phyloP scores from a whole-genome alignment of 768 basidiomycete species.

The Melanogaster broomeanus region DNA sequence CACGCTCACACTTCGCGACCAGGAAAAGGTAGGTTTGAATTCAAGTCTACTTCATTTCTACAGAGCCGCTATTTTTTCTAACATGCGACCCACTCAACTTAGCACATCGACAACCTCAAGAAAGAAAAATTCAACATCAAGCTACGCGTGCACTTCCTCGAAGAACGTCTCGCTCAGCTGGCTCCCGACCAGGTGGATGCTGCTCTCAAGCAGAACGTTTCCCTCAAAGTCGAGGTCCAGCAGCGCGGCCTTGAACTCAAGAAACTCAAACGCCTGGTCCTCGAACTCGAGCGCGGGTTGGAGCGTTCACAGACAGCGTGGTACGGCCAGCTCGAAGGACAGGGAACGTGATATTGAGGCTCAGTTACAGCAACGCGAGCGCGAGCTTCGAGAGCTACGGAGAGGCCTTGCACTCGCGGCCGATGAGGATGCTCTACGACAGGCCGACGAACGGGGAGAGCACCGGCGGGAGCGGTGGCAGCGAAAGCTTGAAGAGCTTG shows the following conservation, averaged over 20 bases:
- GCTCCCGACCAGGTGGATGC: conserved; percentile 93
- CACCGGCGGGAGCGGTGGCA: conserved; percentile 45
- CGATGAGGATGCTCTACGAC: conserved; percentile 55
- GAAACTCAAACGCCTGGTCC: conserved; percentile 85
- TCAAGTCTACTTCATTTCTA: neutral
- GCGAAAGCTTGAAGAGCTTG: conserved; percentile 56
- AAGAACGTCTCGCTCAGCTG: conserved; percentile 87
- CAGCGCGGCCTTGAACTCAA: conserved; percentile 89
- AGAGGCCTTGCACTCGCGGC: conserved; percentile 43
- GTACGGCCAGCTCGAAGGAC: conserved; percentile 39
- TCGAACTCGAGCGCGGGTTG: conserved; percentile 81
- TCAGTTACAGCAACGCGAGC: conserved; percentile 70
- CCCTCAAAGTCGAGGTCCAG: conserved; percentile 92
- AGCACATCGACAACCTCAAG: conserved; percentile 95
- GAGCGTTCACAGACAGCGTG: conserved; percentile 63
- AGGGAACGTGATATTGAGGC: conserved; percentile 79
- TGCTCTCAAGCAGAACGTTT: conserved; percentile 89
- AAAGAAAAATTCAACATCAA: conserved; percentile 98
- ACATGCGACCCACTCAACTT: neutral
- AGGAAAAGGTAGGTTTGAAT: conserved; percentile 75
- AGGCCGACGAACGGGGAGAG: conserved; percentile 47
- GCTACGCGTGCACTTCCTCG: conserved; percentile 92
- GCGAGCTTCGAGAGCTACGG: conserved; percentile 67
- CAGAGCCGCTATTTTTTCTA: neutral
- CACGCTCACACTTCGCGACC: conserved; percentile 85